Evolutionary conservation across 2,329 filamentous ascomycete genomes (phyloP).

Genomic region (Verticillium dahliae): DNA sequence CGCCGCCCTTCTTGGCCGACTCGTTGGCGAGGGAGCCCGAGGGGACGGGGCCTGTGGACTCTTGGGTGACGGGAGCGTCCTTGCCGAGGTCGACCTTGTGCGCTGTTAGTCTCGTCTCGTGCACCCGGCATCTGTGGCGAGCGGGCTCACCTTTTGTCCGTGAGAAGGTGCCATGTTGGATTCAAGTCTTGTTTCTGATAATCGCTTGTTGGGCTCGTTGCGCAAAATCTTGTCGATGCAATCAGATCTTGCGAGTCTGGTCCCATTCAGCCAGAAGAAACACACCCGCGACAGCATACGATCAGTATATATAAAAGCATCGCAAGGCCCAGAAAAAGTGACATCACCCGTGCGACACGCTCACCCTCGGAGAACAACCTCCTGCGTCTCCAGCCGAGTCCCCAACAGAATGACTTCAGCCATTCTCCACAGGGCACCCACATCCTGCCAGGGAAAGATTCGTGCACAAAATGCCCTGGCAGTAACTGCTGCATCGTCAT

Average conservation of each 20-base stretch:
- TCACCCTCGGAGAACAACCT: neutral
- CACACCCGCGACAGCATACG: neutral
- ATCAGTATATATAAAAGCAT: neutral
- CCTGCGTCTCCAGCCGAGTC: neutral
- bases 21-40: slow-evolving; percentile 71
- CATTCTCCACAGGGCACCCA: neutral
- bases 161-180: neutral
- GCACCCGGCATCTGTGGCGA: neutral
- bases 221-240: neutral
- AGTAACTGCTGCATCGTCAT: neutral
- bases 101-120: neutral
- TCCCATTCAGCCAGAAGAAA: neutral
- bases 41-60: slow-evolving; percentile 57
- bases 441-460: neutral
- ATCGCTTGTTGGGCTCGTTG: no score
- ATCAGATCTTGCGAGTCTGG: neutral
- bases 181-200: no score
- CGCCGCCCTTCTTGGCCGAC: slow-evolving; percentile 54
- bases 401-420: neutral
- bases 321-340: neutral
- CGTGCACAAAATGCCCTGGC: neutral
- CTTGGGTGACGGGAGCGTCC: slow-evolving; percentile 44
- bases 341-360: neutral
- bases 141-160: neutral
- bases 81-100: slow-evolving; percentile 33